These are phyloP conservation scores for Nannochloris sp. DNA, from an alignment of 139 green algal species.

Conservation along the genomic window DNA sequence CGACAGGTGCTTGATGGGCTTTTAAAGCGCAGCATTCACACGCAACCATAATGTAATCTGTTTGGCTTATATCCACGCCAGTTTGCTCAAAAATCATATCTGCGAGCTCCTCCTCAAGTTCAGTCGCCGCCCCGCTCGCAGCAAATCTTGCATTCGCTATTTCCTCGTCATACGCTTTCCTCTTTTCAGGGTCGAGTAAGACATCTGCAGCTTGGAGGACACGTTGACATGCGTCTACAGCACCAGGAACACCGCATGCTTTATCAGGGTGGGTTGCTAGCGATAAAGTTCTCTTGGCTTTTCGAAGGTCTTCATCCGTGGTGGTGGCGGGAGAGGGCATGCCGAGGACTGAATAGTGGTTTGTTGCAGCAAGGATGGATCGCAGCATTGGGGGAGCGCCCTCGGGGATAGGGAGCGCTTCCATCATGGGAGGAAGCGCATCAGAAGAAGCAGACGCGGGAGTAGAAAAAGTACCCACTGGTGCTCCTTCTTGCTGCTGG, in stretches of 20 bases:
- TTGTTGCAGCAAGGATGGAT: background rate
- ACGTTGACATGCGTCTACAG: background rate
- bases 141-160: background rate
- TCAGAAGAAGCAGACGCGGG: too few relatives aligned
- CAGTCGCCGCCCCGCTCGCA: background rate
- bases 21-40: too few relatives aligned
- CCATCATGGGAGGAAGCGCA: background rate
- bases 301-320: background rate
- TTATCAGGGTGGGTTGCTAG: constrained; percentile 29
- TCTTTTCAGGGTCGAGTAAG: background rate
- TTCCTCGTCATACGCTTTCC: background rate
- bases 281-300: constrained; percentile 11
- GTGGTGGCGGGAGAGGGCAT: background rate
- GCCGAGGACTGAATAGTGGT: background rate
- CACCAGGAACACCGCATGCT: constrained; percentile 7
- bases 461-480: too few relatives aligned
- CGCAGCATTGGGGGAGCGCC: background rate
- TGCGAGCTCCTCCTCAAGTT: too few relatives aligned
- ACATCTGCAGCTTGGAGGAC: background rate
- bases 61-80: too few relatives aligned
- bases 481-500: too few relatives aligned
- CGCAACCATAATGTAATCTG: too few relatives aligned
- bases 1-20: background rate
- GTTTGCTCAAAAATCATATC: too few relatives aligned
- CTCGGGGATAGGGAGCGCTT: background rate